Evolutionary conservation across 192 early-diverging fungal species (phyloP).

Genomic region (Coemansia sp.): DNA sequence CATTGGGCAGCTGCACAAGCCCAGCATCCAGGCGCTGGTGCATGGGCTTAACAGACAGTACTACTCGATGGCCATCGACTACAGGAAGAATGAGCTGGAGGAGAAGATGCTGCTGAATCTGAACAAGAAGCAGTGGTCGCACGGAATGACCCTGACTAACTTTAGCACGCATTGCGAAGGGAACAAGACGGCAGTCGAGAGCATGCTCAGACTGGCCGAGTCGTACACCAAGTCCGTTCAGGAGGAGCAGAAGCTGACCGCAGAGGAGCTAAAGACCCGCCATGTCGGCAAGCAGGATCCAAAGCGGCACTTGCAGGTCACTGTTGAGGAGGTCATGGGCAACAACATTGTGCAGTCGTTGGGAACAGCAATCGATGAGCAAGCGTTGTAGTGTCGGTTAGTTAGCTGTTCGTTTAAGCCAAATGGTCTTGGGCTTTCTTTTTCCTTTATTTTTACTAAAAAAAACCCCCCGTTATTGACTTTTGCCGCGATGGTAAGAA

Average conservation of each 20-base stretch:
- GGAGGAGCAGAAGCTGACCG: conserved; percentile 92
- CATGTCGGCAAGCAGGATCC: conserved; percentile 99
- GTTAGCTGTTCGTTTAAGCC: no score
- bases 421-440: background rate
- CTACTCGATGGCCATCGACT: conserved; percentile 99
- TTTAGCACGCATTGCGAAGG: conserved; percentile 79
- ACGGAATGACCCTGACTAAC: conserved; percentile 83
- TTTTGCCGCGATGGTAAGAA: background rate
- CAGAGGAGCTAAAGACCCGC: conserved; percentile 94
- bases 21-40: conserved; percentile 95
- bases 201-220: conserved; percentile 89
- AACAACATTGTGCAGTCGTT: conserved; percentile 97
- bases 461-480: background rate
- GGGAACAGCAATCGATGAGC: conserved; percentile 85
- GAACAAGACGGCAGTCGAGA: conserved; percentile 86
- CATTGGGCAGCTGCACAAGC: conserved; percentile 97
- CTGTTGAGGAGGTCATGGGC: conserved; percentile 89
- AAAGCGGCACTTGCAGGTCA: conserved; percentile 95
- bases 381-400: conserved; percentile 54
- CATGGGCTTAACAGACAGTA: conserved; percentile 99
- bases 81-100: conserved; percentile 99
- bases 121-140: conserved; percentile 99
- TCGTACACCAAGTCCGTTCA: conserved; percentile 97
- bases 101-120: conserved; percentile 99
- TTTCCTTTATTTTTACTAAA: background rate